phyloP scores from a whole-genome alignment of 495 filamentous ascomycete genomes.

The Aspergillus mulundensis region DNA sequence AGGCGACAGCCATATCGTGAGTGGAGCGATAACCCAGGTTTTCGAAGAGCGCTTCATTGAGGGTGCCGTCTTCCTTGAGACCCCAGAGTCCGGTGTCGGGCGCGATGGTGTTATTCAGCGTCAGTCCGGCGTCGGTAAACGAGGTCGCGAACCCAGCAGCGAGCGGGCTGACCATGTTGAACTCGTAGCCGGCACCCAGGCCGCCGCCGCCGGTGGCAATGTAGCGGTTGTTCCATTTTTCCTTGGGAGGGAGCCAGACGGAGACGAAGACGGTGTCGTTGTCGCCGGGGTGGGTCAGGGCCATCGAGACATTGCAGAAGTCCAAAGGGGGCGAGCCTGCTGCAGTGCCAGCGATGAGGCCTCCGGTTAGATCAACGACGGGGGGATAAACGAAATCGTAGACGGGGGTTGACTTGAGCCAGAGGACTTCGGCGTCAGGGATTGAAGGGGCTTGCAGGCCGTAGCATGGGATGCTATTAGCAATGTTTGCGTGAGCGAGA shows the following conservation, averaged over 20 bases:
- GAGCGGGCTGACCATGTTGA: not conserved
- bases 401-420: not conserved
- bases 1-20: not conserved
- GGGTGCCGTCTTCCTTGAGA: not conserved
- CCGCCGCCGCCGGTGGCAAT: conserved; percentile 14
- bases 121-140: conserved; percentile 13
- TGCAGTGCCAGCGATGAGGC: not conserved
- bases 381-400: not conserved
- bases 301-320: conserved; percentile 10
- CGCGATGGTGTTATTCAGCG: conserved; percentile 7
- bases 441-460: not conserved
- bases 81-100: conserved; percentile 10
- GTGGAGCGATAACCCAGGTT: conserved; percentile 7
- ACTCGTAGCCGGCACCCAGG: conserved; percentile 7
- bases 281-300: conserved; percentile 5
- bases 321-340: not conserved
- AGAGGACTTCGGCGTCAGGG: not conserved
- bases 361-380: not conserved
- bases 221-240: conserved; percentile 10
- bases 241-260: conserved; percentile 4
- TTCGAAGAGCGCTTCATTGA: not conserved
- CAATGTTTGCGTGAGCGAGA: no score
- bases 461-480: not conserved
- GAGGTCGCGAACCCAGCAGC: conserved; percentile 1
- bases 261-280: conserved; percentile 2